phyloP scores from a whole-genome alignment of 163 green algal genomes.

The Scenedesmus sp. region DNA sequence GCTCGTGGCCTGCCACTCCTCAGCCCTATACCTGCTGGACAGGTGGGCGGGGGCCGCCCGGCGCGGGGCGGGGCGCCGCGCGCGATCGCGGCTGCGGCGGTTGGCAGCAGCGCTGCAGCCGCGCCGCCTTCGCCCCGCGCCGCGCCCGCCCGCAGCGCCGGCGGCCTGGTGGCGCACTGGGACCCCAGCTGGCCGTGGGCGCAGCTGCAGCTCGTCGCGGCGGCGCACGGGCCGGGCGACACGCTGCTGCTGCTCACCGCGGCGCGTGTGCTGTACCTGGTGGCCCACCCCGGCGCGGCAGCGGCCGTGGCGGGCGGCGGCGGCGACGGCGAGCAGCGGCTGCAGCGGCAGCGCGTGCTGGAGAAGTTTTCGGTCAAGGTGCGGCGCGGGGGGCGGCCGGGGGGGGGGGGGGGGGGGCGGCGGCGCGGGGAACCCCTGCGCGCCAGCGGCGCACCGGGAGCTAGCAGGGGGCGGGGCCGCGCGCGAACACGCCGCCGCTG shows the following conservation, averaged over 20 bases:
- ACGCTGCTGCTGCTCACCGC: conserved; percentile 40
- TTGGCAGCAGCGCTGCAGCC: background rate
- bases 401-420: too few relatives aligned
- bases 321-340: too few relatives aligned
- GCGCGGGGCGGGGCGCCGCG: too few relatives aligned
- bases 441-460: too few relatives aligned
- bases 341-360: conserved; percentile 30
- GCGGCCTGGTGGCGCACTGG: conserved; percentile 22
- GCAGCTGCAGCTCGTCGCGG: conserved; percentile 35
- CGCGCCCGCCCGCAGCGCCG: conserved; percentile 25
- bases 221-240: conserved; percentile 7
- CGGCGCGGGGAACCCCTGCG: too few relatives aligned
- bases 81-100: background rate
- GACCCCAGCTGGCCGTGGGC: conserved; percentile 29
- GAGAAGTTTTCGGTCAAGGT: conserved; percentile 35
- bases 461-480: too few relatives aligned
- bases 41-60: too few relatives aligned
- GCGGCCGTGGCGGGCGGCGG: background rate
- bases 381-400: background rate
- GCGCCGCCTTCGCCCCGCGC: too few relatives aligned
- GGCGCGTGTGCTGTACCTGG: conserved; percentile 34
- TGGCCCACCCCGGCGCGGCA: background rate
- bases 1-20: conserved; percentile 39
- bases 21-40: conserved; percentile 36
- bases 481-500: too few relatives aligned